phyloP scores from a whole-genome alignment of 2,329 filamentous ascomycete species.

The Arthrobotrys sphaeroides region DNA sequence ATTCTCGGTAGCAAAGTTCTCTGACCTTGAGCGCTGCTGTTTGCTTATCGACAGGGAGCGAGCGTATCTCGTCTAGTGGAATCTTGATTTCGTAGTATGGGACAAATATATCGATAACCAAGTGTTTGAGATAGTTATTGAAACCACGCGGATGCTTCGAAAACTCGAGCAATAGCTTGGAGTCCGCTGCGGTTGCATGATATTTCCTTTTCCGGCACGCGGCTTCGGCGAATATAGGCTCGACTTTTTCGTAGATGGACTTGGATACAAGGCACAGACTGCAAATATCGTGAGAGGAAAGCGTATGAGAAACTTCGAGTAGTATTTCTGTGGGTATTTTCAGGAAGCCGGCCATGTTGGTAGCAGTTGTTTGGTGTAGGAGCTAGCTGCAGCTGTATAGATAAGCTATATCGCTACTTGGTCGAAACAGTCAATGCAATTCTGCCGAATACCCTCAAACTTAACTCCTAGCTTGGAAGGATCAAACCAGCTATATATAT shows the following conservation, averaged over 20 bases:
- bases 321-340: no score
- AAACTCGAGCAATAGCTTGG: not conserved
- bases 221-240: not conserved
- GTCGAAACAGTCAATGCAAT: no score
- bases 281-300: no score
- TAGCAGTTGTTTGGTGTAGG: no score
- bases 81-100: not conserved
- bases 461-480: no score
- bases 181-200: not conserved
- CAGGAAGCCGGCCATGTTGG: no score
- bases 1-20: not conserved
- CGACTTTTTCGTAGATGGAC: not conserved
- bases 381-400: no score
- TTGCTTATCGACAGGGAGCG: not conserved
- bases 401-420: no score
- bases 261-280: not conserved
- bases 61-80: not conserved
- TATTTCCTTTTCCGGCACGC: not conserved
- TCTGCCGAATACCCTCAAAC: no score
- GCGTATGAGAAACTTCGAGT: no score
- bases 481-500: no score
- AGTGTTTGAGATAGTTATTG: not conserved
- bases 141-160: slow-evolving; percentile 1
- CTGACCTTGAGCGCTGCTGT: no score
- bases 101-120: not conserved